Conservation (phyloP, 2,329 filamentous ascomycete species). For the Macrophomina tecta region DNA sequence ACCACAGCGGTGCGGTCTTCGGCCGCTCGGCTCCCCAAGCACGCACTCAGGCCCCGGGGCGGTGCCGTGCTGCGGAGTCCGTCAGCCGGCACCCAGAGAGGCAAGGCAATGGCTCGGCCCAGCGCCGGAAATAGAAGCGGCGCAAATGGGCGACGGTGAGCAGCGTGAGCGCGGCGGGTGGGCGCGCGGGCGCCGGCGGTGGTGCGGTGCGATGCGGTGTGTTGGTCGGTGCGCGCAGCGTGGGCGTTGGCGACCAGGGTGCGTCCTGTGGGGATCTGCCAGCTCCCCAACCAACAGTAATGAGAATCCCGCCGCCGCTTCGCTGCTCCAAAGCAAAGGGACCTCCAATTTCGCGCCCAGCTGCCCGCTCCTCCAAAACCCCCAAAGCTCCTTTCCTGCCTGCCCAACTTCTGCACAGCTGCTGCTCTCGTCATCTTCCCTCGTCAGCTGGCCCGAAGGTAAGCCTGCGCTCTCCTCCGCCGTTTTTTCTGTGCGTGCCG, state of each 20-base stretch:
- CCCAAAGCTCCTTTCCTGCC: slow-evolving; percentile 1
- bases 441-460: slow-evolving; percentile 12
- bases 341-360: slow-evolving; percentile 8
- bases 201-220: background rate
- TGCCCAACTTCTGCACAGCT: background rate
- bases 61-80: slow-evolving; percentile 8
- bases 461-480: slow-evolving; percentile 4
- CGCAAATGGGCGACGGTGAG: background rate
- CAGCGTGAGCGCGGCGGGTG: background rate
- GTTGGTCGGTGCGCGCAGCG: background rate
- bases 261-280: slow-evolving; percentile 5
- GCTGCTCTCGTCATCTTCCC: slow-evolving; percentile 13
- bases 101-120: background rate
- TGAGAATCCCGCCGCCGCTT: slow-evolving; percentile 4
- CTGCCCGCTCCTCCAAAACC: slow-evolving; percentile 3
- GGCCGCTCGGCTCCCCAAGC: slow-evolving; percentile 1
- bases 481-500: slow-evolving; percentile 2
- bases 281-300: background rate
- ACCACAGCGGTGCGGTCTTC: slow-evolving; percentile 1
- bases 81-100: background rate
- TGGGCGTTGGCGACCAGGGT: slow-evolving; percentile 6
- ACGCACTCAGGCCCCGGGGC: background rate
- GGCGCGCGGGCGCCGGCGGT: background rate
- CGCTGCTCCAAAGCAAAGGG: slow-evolving; percentile 1
- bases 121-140: slow-evolving; percentile 4